Conservation (phyloP, 192 early-diverging fungal species). For the Coemansia sp. region DNA sequence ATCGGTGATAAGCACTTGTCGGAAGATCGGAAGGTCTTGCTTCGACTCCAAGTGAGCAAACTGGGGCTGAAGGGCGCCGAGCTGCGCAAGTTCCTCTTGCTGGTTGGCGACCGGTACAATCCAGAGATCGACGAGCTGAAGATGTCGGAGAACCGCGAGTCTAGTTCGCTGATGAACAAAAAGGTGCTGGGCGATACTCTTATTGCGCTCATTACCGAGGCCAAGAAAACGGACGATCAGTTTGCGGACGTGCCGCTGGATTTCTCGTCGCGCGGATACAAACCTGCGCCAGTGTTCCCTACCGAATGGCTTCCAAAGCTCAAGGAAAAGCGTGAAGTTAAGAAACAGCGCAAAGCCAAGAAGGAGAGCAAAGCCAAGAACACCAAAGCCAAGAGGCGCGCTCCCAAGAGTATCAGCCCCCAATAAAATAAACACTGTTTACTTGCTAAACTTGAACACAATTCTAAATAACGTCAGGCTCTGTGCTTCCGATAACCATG, state of each 20-base stretch:
- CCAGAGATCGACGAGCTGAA: constrained; percentile 48
- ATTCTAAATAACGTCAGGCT: constrained; percentile 19
- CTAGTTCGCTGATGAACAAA: constrained; percentile 47
- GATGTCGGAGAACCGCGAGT: constrained; percentile 46
- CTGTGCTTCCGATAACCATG: constrained; percentile 36
- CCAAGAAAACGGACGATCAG: constrained; percentile 45
- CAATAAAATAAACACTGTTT: neutral
- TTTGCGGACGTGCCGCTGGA: constrained; percentile 47
- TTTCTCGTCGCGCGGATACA: constrained; percentile 33
- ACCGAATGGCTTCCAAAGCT: constrained; percentile 34
- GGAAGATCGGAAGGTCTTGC: constrained; percentile 42
- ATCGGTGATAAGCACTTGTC: constrained; percentile 42
- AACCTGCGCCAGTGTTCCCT: constrained; percentile 30
- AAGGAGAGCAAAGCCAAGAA: neutral
- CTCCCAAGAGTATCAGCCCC: too few species aligned
- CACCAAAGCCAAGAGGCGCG: neutral
- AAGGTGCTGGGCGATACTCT: constrained; percentile 45
- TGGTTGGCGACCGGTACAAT: constrained; percentile 43
- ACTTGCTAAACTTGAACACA: neutral
- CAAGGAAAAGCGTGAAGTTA: neutral
- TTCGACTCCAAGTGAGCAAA: constrained; percentile 33
- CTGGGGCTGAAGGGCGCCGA: constrained; percentile 36
- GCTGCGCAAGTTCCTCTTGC: constrained; percentile 52
- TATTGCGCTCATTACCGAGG: constrained; percentile 30
- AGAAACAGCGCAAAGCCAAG: neutral